A percentile compares a stretch with the other conserved stretches of the same genome.
Conservation (phyloP, 108 stramenopile species). For the Nitzschia putrida region DNA sequence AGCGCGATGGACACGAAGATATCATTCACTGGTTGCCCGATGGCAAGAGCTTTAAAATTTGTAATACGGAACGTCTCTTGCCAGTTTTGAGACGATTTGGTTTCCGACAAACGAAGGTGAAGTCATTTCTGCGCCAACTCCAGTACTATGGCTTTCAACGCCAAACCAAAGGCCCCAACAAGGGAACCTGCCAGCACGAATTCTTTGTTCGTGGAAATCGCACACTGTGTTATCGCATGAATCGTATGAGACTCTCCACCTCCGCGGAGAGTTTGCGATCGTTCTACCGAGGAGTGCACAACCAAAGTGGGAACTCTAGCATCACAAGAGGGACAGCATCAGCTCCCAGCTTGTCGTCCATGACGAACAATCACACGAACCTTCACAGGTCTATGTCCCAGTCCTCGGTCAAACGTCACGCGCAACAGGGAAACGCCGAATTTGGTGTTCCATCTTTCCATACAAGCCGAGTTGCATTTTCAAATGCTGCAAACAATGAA, state of each 20-base stretch:
- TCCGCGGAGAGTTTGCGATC: slow-evolving; percentile 3
- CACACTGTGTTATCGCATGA: slow-evolving; percentile 9
- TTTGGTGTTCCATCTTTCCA: too few species aligned
- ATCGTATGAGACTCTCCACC: neutral
- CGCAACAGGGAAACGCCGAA: too few species aligned
- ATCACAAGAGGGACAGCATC: too few species aligned
- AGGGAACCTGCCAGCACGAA: slow-evolving; percentile 3
- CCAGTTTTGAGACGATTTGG: slow-evolving; percentile 26
- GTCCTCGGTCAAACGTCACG: too few species aligned
- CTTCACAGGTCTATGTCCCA: too few species aligned
- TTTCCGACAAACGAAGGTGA: slow-evolving; percentile 33
- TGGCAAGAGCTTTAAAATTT: slow-evolving; percentile 56
- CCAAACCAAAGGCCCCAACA: slow-evolving; percentile 6
- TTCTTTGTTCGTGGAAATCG: neutral
- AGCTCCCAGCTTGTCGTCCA: too few species aligned
- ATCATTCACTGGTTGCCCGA: slow-evolving; percentile 29
- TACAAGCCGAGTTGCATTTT: too few species aligned
- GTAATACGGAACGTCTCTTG: slow-evolving; percentile 38
- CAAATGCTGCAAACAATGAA: too few species aligned
- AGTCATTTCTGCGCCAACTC: slow-evolving; percentile 37
- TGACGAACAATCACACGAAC: too few species aligned
- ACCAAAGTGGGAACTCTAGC: too few species aligned
- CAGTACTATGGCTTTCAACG: slow-evolving; percentile 31
- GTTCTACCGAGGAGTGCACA: neutral
- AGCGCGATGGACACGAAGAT: slow-evolving; percentile 18